These are phyloP conservation scores for Pelargonium nanum DNA, from an alignment of 345 rosid species.

Conservation along the genomic window DNA sequence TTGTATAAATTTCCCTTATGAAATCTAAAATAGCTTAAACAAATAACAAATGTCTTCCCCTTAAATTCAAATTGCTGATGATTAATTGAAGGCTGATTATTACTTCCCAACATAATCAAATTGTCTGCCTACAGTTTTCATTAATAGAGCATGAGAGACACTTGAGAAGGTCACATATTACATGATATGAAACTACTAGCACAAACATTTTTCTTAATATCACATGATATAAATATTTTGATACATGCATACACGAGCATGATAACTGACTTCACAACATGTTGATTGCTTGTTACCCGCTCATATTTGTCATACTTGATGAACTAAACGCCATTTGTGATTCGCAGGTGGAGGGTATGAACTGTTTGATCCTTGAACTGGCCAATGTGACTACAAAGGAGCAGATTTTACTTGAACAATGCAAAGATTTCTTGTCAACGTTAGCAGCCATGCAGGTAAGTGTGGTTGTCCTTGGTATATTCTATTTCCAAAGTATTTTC, in stretches of 20 bases:
- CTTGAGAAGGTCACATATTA: too few species aligned
- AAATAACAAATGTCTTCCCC: not conserved
- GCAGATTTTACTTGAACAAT: constrained; percentile 48
- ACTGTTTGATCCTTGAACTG: constrained; percentile 52
- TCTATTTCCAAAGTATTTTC: not conserved
- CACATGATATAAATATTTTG: too few species aligned
- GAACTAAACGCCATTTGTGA: constrained; percentile 1
- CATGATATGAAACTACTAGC: too few species aligned
- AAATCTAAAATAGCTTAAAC: too few species aligned
- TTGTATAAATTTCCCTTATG: not conserved
- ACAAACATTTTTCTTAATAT: too few species aligned
- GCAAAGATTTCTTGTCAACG: constrained; percentile 56
- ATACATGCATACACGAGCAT: too few species aligned
- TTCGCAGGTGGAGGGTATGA: constrained; percentile 68
- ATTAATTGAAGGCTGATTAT: not conserved
- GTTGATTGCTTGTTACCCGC: too few species aligned
- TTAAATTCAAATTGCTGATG: not conserved
- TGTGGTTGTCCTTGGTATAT: constrained; percentile 1
- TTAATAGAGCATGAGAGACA: too few species aligned
- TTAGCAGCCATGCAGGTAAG: constrained; percentile 76
- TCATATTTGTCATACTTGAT: not conserved
- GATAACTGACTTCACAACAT: too few species aligned
- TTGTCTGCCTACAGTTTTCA: not conserved
- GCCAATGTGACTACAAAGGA: constrained; percentile 57
- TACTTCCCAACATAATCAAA: not conserved